Evolutionary conservation across 192 early-diverging fungal genomes (phyloP).

Genomic region (Podila epigama): DNA sequence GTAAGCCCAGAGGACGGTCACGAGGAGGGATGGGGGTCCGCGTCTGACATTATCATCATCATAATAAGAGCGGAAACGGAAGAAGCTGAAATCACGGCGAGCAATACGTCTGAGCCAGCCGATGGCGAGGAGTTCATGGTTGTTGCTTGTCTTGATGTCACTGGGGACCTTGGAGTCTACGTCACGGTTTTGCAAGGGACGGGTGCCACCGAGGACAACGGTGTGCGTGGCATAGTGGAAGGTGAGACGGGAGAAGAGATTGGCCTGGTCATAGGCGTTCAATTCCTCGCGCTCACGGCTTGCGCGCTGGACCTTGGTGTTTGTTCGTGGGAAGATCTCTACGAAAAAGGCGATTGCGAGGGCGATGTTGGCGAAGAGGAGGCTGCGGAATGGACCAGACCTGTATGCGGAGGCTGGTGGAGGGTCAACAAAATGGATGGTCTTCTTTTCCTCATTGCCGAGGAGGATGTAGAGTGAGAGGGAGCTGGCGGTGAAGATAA

Average conservation of each 20-base stretch:
- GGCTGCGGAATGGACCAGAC: conserved; percentile 17
- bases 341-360: conserved; percentile 18
- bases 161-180: conserved; percentile 33
- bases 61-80: background rate
- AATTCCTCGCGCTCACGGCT: conserved; percentile 18
- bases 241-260: conserved; percentile 80
- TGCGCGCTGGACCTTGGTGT: conserved; percentile 27
- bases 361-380: conserved; percentile 3
- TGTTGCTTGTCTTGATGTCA: conserved; percentile 4
- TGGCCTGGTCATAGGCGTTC: conserved; percentile 55
- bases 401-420: conserved; percentile 20
- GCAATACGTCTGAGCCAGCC: conserved; percentile 12
- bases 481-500: conserved; percentile 11
- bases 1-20: conserved; percentile 19
- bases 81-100: background rate
- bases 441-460: background rate
- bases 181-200: conserved; percentile 74
- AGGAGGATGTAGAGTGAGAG: conserved; percentile 29
- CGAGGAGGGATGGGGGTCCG: conserved; percentile 19
- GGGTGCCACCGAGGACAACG: conserved; percentile 76
- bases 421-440: conserved; percentile 8
- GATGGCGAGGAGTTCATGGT: conserved; percentile 14
- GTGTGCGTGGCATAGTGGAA: conserved; percentile 88
- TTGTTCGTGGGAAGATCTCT: conserved; percentile 16
- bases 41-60: background rate